Base-by-base conservation (phyloP, 1,284 basidiomycete species). In the Hymenochaete sp. region DNA sequence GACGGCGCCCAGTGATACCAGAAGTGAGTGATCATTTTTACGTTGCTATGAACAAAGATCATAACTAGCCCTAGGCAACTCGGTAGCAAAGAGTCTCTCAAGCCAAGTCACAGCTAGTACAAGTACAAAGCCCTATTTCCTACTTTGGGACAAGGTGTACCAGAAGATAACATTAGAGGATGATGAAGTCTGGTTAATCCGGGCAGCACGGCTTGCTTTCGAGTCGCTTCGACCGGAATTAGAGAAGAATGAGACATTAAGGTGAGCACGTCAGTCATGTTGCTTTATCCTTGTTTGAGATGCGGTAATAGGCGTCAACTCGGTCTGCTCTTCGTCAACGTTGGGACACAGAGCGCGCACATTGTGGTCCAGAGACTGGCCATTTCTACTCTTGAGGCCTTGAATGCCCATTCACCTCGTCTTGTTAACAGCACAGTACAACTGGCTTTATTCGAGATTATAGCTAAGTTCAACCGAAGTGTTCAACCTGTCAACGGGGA, bases 81-180 rank as follows among this genome's bases (percentile, higher is more conserved):
- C 59, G 28, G 18, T 42, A 64, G 63, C 53, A 31, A 56, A 57
- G 25, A 29, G 59, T 9, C 56, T 67, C 16, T 59, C 65, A 19
- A 60, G 55, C 47, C 69, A 77, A 57, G 39, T 70, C 14, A 63
- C 62, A 5, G 57, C 69, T 6, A 67, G 66, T 1, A 35, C 32
- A 35, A 59, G 70, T 1, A 60, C 70, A 4, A 95, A 91, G 58
- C 86, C 90, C 0, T 83, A 84, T 1, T 95, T 95, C 65, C 59
- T 96, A 31, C 57, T 93, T 16, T 89, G 79, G 75, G 90, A 93
- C 47, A 92, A 87, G 61, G 78, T 88, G 0, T 92, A 91, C 58
- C 75, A 80, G 46, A 91, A 88, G 59, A 56, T 84, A 4, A 65
- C 66, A 4, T 72, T 77, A 4, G 56, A 63, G 0, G 76, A 79